Evolutionary conservation across 2,329 filamentous ascomycete genomes (phyloP).

Genomic region (Knufia petricola): DNA sequence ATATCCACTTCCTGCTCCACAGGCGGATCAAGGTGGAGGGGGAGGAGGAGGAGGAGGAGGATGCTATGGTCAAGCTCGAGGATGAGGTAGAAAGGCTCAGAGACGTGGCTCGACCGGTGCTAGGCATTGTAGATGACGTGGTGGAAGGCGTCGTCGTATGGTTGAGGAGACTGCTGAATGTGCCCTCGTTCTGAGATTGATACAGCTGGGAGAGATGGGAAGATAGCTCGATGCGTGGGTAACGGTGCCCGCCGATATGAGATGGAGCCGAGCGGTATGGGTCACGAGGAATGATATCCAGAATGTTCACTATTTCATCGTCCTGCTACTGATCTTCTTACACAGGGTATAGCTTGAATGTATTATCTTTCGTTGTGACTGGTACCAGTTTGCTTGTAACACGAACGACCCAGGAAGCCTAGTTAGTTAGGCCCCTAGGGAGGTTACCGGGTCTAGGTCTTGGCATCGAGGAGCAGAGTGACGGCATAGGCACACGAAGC

Average conservation of each 20-base stretch:
- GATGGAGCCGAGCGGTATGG: background rate
- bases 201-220: background rate
- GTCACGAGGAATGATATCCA: too few species aligned
- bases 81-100: constrained; percentile 1
- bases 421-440: background rate
- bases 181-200: constrained; percentile 8
- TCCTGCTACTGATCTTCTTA: too few species aligned
- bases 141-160: constrained; percentile 16
- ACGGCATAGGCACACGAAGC: background rate
- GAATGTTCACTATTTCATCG: too few species aligned
- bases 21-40: constrained; percentile 8
- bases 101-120: constrained; percentile 7
- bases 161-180: constrained; percentile 17
- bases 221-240: too few species aligned
- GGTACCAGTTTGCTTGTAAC: too few species aligned
- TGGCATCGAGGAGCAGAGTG: background rate
- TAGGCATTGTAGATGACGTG: constrained; percentile 12
- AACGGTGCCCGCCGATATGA: too few species aligned
- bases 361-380: too few species aligned
- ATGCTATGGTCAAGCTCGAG: constrained; percentile 10
- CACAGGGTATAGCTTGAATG: too few species aligned
- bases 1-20: constrained; percentile 15
- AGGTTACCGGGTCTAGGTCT: too few species aligned
- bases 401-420: too few species aligned
- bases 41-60: constrained; percentile 11